Evolutionary conservation across 2,329 filamentous ascomycete genomes (phyloP).

Genomic region (Purpureocillium lavendulum): DNA sequence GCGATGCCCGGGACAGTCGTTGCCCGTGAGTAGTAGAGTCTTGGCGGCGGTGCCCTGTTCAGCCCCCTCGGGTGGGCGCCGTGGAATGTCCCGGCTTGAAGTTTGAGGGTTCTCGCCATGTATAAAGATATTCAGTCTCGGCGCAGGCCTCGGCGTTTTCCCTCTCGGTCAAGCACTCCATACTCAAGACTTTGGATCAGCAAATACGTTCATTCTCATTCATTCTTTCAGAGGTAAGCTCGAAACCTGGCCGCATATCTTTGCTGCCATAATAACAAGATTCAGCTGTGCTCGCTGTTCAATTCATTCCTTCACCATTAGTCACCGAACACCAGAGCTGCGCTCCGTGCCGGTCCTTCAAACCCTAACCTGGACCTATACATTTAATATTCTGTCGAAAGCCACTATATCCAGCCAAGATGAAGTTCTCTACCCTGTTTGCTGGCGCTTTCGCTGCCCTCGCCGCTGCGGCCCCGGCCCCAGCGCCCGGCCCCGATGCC

Average conservation of each 20-base stretch:
- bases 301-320: slow-evolving; percentile 8
- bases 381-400: neutral
- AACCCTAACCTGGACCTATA: neutral
- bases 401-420: slow-evolving; percentile 23
- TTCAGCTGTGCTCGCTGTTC: slow-evolving; percentile 11
- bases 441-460: slow-evolving; percentile 35
- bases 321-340: slow-evolving; percentile 10
- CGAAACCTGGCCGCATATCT: too few species aligned
- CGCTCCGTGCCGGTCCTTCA: slow-evolving; percentile 1
- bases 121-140: too few species aligned
- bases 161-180: neutral
- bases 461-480: slow-evolving; percentile 32
- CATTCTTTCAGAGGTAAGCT: slow-evolving; percentile 1
- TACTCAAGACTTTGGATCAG: neutral
- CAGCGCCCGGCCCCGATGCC: slow-evolving; percentile 9
- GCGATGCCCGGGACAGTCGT: neutral
- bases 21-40: too few species aligned
- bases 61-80: too few species aligned
- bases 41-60: too few species aligned
- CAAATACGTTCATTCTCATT: slow-evolving; percentile 1
- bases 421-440: slow-evolving; percentile 40
- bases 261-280: too few species aligned
- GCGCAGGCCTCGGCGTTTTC: too few species aligned
- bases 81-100: too few species aligned
- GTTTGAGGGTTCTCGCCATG: too few species aligned